phyloP scores from a whole-genome alignment of 345 rosid species.

The Ailanthus altissimus region DNA sequence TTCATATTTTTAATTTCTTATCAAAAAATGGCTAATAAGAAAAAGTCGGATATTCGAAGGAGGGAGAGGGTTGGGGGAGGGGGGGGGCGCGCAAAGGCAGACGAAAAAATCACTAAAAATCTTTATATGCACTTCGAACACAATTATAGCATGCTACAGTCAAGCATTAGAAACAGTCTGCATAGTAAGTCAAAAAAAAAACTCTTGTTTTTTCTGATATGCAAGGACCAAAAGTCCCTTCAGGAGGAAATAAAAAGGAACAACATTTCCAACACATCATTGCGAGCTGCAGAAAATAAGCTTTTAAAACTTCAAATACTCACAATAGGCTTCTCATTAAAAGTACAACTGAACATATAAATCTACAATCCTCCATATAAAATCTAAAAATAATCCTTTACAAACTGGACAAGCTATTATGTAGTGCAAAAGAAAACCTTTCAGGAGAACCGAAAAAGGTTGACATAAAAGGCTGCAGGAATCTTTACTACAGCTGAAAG shows the following conservation, averaged over 20 bases:
- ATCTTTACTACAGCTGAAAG: neutral
- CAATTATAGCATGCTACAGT: neutral
- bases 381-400: neutral
- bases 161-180: neutral
- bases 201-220: neutral
- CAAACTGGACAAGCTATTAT: neutral
- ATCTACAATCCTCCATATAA: neutral
- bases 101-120: neutral
- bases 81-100: no score
- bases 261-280: neutral
- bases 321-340: neutral
- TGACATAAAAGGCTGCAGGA: neutral
- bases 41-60: neutral
- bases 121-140: neutral
- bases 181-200: neutral
- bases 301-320: constrained; percentile 1
- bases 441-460: neutral
- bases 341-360: neutral
- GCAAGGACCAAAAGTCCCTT: neutral
- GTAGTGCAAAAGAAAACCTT: neutral
- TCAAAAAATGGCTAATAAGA: neutral
- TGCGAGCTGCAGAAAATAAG: neutral
- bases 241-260: neutral
- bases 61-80: no score
- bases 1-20: neutral